A percentile compares a stretch with the other conserved stretches of the same genome.
phyloP scores from a whole-genome alignment of 2,329 filamentous ascomycete species.

The Aspergillus texensis region DNA sequence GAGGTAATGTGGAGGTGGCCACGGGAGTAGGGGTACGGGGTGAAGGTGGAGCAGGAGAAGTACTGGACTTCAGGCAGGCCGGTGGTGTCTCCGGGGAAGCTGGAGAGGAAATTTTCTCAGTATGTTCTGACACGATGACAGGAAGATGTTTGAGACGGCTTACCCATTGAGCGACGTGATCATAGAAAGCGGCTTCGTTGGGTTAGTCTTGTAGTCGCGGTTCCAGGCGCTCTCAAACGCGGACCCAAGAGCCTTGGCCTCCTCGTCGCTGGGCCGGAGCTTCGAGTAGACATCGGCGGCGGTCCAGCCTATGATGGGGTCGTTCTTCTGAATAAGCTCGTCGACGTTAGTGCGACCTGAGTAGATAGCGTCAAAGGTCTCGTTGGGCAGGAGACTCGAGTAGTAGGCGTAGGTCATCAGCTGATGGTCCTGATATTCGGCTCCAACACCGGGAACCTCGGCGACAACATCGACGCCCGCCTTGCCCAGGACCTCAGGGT shows the following conservation, averaged over 20 bases:
- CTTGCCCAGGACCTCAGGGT: background rate
- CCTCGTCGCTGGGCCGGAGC: conserved; percentile 2
- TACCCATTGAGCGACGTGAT: background rate
- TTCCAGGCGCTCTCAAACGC: background rate
- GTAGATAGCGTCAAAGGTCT: conserved; percentile 3
- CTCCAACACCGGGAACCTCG: conserved; percentile 4
- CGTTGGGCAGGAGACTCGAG: background rate
- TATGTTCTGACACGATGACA: too few species aligned
- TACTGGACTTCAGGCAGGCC: background rate
- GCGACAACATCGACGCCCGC: background rate
- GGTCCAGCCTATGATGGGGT: conserved; percentile 2
- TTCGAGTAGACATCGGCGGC: background rate
- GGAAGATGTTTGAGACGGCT: too few species aligned
- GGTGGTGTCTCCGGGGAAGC: background rate
- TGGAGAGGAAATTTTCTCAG: too few species aligned
- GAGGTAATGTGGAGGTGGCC: conserved; percentile 6
- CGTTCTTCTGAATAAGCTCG: too few species aligned
- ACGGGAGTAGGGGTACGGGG: conserved; percentile 6
- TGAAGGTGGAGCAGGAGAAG: background rate
- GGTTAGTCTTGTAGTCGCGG: background rate
- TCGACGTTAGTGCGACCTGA: background rate
- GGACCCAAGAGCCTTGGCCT: background rate
- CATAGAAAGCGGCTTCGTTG: background rate
- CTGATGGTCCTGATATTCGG: conserved; percentile 7
- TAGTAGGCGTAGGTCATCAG: conserved; percentile 6